Evolutionary conservation across 2,329 filamentous ascomycete genomes (phyloP), one percentile per base, ranked within the genome.

Genomic region (Podosphaera fusca): DNA sequence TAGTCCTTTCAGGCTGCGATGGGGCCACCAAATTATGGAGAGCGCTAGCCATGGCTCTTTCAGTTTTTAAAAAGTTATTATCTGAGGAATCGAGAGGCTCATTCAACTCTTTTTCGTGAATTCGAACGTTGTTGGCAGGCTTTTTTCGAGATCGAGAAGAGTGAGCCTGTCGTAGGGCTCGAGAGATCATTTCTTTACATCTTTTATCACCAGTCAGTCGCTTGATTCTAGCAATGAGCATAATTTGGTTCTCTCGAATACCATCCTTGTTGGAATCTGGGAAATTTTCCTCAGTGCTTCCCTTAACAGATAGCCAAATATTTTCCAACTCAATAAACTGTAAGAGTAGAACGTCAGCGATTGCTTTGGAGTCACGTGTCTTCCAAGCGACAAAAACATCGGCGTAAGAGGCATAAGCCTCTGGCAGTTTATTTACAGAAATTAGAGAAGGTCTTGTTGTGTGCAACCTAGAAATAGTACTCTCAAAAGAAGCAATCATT

Each of bases 301-400:
- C 81, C 67, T 87, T 88, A 66, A 92, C 84, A 2, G 83, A 85
- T 66, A 88, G 84, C 74, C 85, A 85, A 53, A 90, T 90, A 40
- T 82, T 82, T 64, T 92, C 86, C 1, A 92, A 76, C 66, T 88
- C 85, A 21, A 89, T 84, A 67, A 90, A 89, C 61, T 87, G 85
- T 64, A 86, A 77, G n/a, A 90, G 75, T 85, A 92, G 89, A 57
- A 87, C 82, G 63, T 89, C 84, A 56, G 90, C 80, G 3, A 92
- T 72, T 0, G 85, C 81, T 56, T 81, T 81, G 0, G 84, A 86
- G 66, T 90, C 86, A 56, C 85, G 78, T 1, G 85, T 82, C 69
- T 89, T 87, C 86, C 86, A 92, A 2, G 84, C 81, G 59, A 86
- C 84, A 65, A 92, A 89, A 0, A 84, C 84, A 56, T 85, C 83